These are phyloP conservation scores for Coemansia sp. DNA, from an alignment of 192 early-diverging fungal species.

Conservation along the genomic window DNA sequence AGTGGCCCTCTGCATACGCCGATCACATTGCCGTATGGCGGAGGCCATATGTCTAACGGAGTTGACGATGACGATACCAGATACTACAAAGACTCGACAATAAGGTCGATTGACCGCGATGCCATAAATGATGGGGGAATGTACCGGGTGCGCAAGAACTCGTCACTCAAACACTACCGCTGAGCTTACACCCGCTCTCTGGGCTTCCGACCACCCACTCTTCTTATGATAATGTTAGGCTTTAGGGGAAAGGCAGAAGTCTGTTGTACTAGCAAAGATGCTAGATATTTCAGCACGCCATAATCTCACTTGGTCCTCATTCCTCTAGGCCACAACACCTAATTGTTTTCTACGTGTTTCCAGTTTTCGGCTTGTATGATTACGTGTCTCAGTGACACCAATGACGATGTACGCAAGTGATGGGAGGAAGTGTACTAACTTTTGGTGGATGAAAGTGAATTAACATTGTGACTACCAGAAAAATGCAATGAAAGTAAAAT, in stretches of 20 bases:
- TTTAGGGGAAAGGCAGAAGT: neutral
- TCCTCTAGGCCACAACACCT: neutral
- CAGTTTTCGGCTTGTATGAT: slow-evolving; percentile 1
- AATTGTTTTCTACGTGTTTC: neutral
- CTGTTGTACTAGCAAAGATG: neutral
- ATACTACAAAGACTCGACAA: slow-evolving; percentile 34
- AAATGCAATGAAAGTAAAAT: slow-evolving; percentile 4
- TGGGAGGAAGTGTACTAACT: neutral
- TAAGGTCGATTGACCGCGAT: slow-evolving; percentile 25
- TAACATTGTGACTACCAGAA: neutral
- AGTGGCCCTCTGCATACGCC: slow-evolving; percentile 18
- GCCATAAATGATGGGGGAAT: slow-evolving; percentile 12
- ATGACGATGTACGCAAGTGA: neutral
- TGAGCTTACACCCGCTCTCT: neutral
- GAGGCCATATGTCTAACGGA: slow-evolving; percentile 1
- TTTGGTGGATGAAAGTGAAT: neutral
- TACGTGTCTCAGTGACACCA: slow-evolving; percentile 1
- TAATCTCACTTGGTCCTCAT: neutral
- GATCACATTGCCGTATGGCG: slow-evolving; percentile 23
- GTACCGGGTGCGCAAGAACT: slow-evolving; percentile 44
- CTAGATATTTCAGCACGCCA: neutral
- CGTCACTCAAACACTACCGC: slow-evolving; percentile 33
- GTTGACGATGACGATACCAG: slow-evolving; percentile 35
- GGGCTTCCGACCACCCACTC: neutral
- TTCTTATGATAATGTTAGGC: neutral